A percentile compares a stretch with the other conserved stretches of the same genome.
Conservation (phyloP, 2,329 filamentous ascomycete genomes). For the Pseudocercospora musae region DNA sequence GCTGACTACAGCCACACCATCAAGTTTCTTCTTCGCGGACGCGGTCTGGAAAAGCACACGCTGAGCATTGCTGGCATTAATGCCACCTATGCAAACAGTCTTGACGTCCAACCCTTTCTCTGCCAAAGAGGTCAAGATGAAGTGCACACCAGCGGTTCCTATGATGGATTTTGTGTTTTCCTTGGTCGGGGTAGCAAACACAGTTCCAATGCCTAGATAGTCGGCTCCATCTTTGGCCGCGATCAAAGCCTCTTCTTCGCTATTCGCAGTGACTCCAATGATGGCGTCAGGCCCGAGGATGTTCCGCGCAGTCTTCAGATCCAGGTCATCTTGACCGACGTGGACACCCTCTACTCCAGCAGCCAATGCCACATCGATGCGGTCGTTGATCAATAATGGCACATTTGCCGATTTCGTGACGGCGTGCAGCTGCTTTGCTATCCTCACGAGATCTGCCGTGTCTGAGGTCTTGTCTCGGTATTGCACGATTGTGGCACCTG, state of each 20-base stretch:
- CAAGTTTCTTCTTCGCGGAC: conserved; percentile 57
- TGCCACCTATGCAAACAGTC: conserved; percentile 83
- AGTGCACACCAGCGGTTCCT: conserved; percentile 66
- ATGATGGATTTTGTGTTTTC: conserved; percentile 81
- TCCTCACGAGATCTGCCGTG: conserved; percentile 67
- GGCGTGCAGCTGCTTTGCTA: conserved; percentile 66
- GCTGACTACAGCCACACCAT: conserved; percentile 85
- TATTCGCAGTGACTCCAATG: conserved; percentile 84
- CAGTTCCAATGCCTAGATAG: conserved; percentile 86
- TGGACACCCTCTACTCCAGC: conserved; percentile 89
- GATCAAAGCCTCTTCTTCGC: conserved; percentile 65
- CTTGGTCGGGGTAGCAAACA: conserved; percentile 84
- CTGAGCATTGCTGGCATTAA: conserved; percentile 73
- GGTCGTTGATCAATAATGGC: conserved; percentile 88
- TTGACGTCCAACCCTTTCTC: conserved; percentile 46
- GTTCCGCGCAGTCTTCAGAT: conserved; percentile 62
- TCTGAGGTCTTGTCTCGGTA: conserved; percentile 84
- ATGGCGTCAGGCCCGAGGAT: conserved; percentile 74
- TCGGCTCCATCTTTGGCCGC: conserved; percentile 77
- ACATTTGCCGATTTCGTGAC: conserved; percentile 66
- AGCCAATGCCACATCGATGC: conserved; percentile 82
- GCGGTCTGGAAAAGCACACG: conserved; percentile 69
- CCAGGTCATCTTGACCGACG: conserved; percentile 91
- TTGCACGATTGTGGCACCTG: conserved; percentile 76
- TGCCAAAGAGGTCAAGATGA: conserved; percentile 62